Percentiles rank a stretch among this genome's conserved stretches.
phyloP scores from a whole-genome alignment of 257 asterid genomes.

The Oldenlandia corymbosa region DNA sequence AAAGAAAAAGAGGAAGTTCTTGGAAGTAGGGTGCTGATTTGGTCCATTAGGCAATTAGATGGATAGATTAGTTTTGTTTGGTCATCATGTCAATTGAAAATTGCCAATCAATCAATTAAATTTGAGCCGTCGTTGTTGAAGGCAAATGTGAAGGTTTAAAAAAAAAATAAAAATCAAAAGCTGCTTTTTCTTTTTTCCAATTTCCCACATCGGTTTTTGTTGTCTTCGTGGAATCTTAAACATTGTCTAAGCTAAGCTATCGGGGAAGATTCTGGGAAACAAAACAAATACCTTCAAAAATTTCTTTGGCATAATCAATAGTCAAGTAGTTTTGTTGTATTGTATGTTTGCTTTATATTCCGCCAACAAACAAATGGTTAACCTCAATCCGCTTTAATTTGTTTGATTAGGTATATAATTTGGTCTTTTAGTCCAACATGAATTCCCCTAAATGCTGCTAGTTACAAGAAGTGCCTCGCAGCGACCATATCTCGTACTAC shows the following conservation, averaged over 20 bases:
- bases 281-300: background rate
- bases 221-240: background rate
- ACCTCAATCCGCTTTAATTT: no score
- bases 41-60: no score
- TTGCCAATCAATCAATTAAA: constrained; percentile 7
- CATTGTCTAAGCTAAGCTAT: background rate
- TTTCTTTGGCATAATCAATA: background rate
- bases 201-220: background rate
- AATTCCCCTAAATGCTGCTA: no score
- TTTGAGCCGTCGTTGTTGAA: constrained; percentile 18
- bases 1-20: background rate
- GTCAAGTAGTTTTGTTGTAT: no score
- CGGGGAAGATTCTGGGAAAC: constrained; percentile 9
- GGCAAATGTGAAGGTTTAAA: no score
- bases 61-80: background rate
- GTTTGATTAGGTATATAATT: no score
- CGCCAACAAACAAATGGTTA: no score
- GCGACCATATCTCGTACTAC: no score
- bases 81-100: constrained; percentile 16
- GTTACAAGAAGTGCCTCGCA: no score
- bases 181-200: constrained; percentile 2
- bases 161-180: background rate
- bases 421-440: no score
- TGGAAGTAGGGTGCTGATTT: constrained; percentile 11
- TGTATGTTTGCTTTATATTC: no score